Conservation (phyloP, 2,329 filamentous ascomycete species). For the Biscogniauxia marginata region DNA sequence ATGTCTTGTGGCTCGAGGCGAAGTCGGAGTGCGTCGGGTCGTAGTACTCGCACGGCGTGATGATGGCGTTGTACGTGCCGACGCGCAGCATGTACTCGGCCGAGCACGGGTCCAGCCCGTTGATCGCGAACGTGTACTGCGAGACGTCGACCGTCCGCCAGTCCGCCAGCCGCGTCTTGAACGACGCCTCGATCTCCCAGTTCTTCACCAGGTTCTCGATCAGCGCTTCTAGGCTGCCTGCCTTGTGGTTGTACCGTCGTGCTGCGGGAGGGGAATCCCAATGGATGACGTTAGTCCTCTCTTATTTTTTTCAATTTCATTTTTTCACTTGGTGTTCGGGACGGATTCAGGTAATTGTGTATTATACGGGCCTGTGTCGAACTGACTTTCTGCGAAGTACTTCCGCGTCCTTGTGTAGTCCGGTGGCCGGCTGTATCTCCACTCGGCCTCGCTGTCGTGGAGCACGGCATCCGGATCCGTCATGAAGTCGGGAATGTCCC, state of each 20-base stretch:
- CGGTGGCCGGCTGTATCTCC: conserved; percentile 60
- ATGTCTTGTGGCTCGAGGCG: conserved; percentile 64
- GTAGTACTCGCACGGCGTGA: conserved; percentile 63
- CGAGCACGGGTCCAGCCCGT: conserved; percentile 55
- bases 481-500: conserved; percentile 21
- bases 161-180: conserved; percentile 59
- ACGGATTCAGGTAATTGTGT: background rate
- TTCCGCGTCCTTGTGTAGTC: conserved; percentile 64
- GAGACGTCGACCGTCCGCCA: conserved; percentile 64
- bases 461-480: conserved; percentile 22
- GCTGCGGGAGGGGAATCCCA: conserved; percentile 39
- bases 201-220: conserved; percentile 72
- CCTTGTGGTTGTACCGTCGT: conserved; percentile 54
- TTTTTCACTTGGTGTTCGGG: background rate
- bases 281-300: conserved; percentile 2
- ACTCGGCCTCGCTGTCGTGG: conserved; percentile 50
- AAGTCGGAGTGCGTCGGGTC: conserved; percentile 61
- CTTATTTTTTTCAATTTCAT: background rate
- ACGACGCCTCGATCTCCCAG: conserved; percentile 70
- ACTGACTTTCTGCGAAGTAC: conserved; percentile 57
- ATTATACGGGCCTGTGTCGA: too few relatives aligned
- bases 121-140: conserved; percentile 63
- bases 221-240: conserved; percentile 56
- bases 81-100: conserved; percentile 65
- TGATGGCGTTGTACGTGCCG: conserved; percentile 69